Base-by-base conservation (phyloP, 352 stramenopile species). In the Phytophthora palmivora region DNA sequence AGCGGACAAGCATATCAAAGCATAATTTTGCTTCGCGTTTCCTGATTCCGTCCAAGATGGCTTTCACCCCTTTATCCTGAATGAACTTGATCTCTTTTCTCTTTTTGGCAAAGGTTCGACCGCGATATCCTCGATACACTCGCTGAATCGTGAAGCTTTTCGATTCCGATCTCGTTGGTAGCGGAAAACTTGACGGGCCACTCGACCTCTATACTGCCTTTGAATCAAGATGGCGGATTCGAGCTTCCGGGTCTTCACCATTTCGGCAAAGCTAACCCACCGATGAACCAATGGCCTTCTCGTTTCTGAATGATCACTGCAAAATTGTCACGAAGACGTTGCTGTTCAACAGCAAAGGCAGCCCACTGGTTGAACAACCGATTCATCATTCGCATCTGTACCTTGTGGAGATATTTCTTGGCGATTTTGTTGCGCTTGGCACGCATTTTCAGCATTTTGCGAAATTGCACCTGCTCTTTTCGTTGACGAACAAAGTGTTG, bases 341-440 rank as follows among this genome's bases (percentile, higher is more conserved):
- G 53, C n/a, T 81, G 72, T n/a, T 80, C 52, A 0, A 41, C 6
- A 1, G 70, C 43, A 38, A 79, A 81, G 8, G 58, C 36, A 0
- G 50, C 53, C 86, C 86, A 95, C 16, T 85, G 74, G 16, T 74
- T 79, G 42, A 91, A 91, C 7, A 91, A 43, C 14, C 61, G 67
- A 19, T 78, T 74, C 1, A 82, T 6, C n/a, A 65, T 67, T 6
- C 77, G 79, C 3, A 51, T 46, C 30, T 90, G 78, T 16, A 88
- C 62, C 49, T 91, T 91, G 0, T 67, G 51, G 3, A 91, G 44
- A 30, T 89, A 91, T 26, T 75, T 80, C 24, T 60, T 71, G 4
- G 82, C 82, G n/a, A 87, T 52, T 6, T 66, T 76, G n/a, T 47
- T 75, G 9, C 76, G 76, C 37, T 91, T 92, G 7, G 55, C 53